Evolutionary conservation across 805 yeast species (phyloP).

Genomic region (Saturnispora hagleri): DNA sequence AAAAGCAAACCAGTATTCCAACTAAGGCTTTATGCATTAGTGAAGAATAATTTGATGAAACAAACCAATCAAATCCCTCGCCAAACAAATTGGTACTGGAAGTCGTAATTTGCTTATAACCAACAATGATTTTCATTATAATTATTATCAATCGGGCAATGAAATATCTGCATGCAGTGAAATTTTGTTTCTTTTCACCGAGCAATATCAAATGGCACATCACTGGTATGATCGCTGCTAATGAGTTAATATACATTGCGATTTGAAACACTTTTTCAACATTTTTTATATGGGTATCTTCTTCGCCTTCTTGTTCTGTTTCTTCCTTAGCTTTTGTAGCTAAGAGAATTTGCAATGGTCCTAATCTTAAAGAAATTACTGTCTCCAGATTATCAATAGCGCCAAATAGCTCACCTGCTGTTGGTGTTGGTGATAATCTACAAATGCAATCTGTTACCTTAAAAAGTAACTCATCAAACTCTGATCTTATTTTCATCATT

Average conservation of each 20-base stretch:
- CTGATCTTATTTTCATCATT: slow-evolving; percentile 23
- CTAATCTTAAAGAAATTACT: slow-evolving; percentile 25
- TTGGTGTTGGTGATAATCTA: slow-evolving; percentile 32
- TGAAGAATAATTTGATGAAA: slow-evolving; percentile 30
- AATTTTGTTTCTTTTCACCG: slow-evolving; percentile 21
- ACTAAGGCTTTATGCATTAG: slow-evolving; percentile 30
- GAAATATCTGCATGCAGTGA: slow-evolving; percentile 27
- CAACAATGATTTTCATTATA: slow-evolving; percentile 28
- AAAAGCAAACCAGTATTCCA: slow-evolving; percentile 14
- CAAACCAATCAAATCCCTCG: slow-evolving; percentile 30
- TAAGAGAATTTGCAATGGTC: slow-evolving; percentile 21
- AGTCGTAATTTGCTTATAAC: slow-evolving; percentile 29
- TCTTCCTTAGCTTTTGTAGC: slow-evolving; percentile 11
- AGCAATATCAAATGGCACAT: slow-evolving; percentile 36
- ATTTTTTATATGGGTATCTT: slow-evolving; percentile 16
- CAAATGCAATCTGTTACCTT: slow-evolving; percentile 31
- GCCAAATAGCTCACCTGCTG: slow-evolving; percentile 30
- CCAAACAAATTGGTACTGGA: slow-evolving; percentile 23
- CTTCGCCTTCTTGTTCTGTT: not conserved
- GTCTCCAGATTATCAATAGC: slow-evolving; percentile 30
- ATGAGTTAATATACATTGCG: slow-evolving; percentile 19
- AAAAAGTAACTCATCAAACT: slow-evolving; percentile 25
- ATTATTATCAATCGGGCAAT: slow-evolving; percentile 28
- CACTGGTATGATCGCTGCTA: slow-evolving; percentile 31
- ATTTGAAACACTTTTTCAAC: slow-evolving; percentile 18